Conservation (phyloP, 164 flowering plant genomes). For the Cinnamomum micranthum region DNA sequence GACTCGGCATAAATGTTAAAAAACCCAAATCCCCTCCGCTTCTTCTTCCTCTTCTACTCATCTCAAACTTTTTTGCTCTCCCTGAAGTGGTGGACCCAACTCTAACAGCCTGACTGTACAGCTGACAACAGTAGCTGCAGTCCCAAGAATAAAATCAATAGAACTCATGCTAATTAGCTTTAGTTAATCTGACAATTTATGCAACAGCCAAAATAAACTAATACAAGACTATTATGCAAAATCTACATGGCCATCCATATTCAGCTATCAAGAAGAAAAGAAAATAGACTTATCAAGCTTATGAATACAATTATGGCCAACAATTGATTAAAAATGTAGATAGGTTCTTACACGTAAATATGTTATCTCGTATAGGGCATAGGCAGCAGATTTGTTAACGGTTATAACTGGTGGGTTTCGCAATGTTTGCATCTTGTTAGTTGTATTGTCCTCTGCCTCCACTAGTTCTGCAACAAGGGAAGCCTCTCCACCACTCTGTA, state of each 20-base stretch:
- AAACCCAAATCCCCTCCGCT: too few relatives aligned
- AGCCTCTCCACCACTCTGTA: conserved; percentile 79
- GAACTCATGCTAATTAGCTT: not conserved
- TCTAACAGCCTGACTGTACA: too few relatives aligned
- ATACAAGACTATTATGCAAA: not conserved
- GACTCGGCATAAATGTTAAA: too few relatives aligned
- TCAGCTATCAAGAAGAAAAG: not conserved
- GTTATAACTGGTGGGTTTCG: conserved; percentile 78
- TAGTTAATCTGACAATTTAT: not conserved
- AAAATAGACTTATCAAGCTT: too few relatives aligned
- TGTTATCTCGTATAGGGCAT: conserved; percentile 66
- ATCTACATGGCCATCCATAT: not conserved
- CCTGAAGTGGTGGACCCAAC: too few relatives aligned
- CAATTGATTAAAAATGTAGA: not conserved
- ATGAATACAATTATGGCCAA: too few relatives aligned
- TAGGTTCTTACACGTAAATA: conserved; percentile 58
- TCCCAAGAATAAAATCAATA: not conserved
- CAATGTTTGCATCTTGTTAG: conserved; percentile 61
- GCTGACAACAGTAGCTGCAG: too few relatives aligned
- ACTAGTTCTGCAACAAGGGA: conserved; percentile 83
- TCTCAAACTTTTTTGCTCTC: too few relatives aligned
- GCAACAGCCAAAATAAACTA: not conserved
- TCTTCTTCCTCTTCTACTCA: too few relatives aligned
- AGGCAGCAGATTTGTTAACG: conserved; percentile 76
- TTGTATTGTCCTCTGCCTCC: conserved; percentile 81